A percentile compares a stretch with the other conserved stretches of the same genome.
Conservation (phyloP, 2,329 filamentous ascomycete species). For the Zelopaecilomyces penicillatus region DNA sequence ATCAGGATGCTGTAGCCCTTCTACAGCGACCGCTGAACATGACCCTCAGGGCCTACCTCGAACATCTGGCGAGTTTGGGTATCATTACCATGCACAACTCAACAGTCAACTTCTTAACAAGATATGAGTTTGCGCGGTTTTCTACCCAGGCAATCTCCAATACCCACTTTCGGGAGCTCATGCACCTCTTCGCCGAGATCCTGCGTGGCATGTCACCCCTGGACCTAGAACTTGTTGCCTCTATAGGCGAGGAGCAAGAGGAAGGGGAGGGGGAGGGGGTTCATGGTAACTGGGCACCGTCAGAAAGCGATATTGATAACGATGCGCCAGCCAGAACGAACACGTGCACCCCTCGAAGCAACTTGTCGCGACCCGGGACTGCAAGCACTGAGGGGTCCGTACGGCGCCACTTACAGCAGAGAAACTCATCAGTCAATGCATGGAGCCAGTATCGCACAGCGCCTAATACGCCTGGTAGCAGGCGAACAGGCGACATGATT, state of each 20-base stretch:
- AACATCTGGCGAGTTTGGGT: slow-evolving; percentile 58
- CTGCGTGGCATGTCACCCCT: slow-evolving; percentile 66
- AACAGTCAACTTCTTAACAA: slow-evolving; percentile 57
- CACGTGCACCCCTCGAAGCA: slow-evolving; percentile 31
- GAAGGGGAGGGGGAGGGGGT: slow-evolving; percentile 6
- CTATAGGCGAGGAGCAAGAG: slow-evolving; percentile 16
- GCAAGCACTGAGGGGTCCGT: slow-evolving; percentile 24
- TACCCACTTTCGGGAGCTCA: slow-evolving; percentile 64
- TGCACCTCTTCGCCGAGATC: slow-evolving; percentile 76
- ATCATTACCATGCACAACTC: slow-evolving; percentile 41
- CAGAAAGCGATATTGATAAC: slow-evolving; percentile 37
- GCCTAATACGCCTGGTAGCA: slow-evolving; percentile 44
- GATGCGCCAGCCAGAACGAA: slow-evolving; percentile 35
- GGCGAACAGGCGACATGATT: slow-evolving; percentile 23
- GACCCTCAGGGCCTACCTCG: slow-evolving; percentile 72
- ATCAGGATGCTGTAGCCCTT: slow-evolving; percentile 59
- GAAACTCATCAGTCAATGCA: slow-evolving; percentile 33
- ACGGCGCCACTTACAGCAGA: slow-evolving; percentile 10
- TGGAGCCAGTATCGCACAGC: slow-evolving; percentile 42
- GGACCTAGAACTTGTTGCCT: slow-evolving; percentile 42
- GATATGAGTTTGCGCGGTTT: slow-evolving; percentile 82
- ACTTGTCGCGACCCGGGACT: slow-evolving; percentile 18
- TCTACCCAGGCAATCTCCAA: slow-evolving; percentile 62
- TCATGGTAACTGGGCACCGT: slow-evolving; percentile 10
- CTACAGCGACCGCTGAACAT: slow-evolving; percentile 63